A percentile compares a stretch with the other conserved stretches of the same genome.
phyloP scores from a whole-genome alignment of 345 rosid species.

The Viola odorata region DNA sequence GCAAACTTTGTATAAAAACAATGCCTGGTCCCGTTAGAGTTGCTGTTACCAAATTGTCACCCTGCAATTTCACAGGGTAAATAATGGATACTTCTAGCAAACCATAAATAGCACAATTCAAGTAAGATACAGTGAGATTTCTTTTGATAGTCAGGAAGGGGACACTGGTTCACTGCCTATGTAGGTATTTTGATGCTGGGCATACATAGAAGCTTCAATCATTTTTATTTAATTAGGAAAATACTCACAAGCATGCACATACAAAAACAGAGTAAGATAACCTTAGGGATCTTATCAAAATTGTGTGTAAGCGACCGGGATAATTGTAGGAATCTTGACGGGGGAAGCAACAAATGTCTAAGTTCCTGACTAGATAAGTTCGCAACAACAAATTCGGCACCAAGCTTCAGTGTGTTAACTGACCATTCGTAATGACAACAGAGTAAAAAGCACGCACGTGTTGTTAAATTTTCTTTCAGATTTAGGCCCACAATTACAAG shows the following conservation, averaged over 20 bases:
- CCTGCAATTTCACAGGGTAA: conserved; percentile 41
- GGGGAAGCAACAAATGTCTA: too few species aligned
- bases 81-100: not conserved
- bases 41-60: conserved; percentile 82
- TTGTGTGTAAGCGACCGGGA: too few species aligned
- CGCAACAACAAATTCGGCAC: not conserved
- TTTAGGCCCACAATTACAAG: not conserved
- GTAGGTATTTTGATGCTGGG: not conserved
- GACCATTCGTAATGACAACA: not conserved
- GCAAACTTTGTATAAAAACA: conserved; percentile 94
- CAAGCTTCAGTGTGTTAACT: not conserved
- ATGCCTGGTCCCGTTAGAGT: conserved; percentile 93
- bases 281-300: not conserved
- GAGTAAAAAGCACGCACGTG: not conserved
- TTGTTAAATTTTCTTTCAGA: too few species aligned
- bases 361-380: not conserved
- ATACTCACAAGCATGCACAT: too few species aligned
- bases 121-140: not conserved
- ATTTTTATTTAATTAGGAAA: not conserved
- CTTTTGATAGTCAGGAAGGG: too few species aligned
- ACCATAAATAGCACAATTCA: not conserved
- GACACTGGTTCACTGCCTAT: not conserved
- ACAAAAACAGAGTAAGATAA: not conserved
- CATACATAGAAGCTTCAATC: not conserved
- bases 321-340: too few species aligned